Base-by-base conservation (phyloP, 805 yeast species). In the Ogataea ganodermae region DNA sequence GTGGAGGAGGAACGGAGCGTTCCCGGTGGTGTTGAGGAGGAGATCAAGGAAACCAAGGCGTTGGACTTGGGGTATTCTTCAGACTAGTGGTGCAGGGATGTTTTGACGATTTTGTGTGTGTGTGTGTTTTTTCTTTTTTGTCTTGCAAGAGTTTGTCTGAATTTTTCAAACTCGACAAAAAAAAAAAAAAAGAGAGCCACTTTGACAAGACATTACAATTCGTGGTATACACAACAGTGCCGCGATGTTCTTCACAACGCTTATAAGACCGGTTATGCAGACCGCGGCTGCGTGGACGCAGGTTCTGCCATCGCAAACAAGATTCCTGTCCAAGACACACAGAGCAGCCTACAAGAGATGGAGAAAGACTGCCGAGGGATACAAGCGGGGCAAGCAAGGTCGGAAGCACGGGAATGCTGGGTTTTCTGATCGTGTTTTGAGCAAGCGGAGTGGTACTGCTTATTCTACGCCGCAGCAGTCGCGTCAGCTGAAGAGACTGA, bases 391-490 rank as follows among this genome's bases (percentile, higher is more conserved):
- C 52, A 80, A 82, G 58, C 86, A 95, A 17, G 96, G 96, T 9
- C 80, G 96, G 71, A 86, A 87, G 56, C 97, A 91, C 65, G 97
- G 97, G 42, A 91, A 91, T 61, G 88, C 90, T 1, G 91, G 96
- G 18, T 91, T 94, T 85, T 77, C 90, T 26, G 71, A 79, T 33
- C 75, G 83, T 43, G 73, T 78, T 21, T 68, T 86, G 60, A 72
- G 79, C 50, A 76, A 75, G 58, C 73, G 85, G 67, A 78, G 81
- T 55, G 85, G 81, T 24, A 84, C 75, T 56, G 79, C 75, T 6
- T 63, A 69, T 56, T 88, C 82, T 32, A 74, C 69, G 24, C 70
- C 73, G 20, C 70, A 74, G 20, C 89, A 85, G 60, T 71, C 79
- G 42, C 79, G 78, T 59, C 84, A 81, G 62, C 62, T 84, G 52